A percentile compares a stretch with the other conserved stretches of the same genome.
Conservation (phyloP, 148 eudicot genomes). For the Arctostaphylos glauca region DNA sequence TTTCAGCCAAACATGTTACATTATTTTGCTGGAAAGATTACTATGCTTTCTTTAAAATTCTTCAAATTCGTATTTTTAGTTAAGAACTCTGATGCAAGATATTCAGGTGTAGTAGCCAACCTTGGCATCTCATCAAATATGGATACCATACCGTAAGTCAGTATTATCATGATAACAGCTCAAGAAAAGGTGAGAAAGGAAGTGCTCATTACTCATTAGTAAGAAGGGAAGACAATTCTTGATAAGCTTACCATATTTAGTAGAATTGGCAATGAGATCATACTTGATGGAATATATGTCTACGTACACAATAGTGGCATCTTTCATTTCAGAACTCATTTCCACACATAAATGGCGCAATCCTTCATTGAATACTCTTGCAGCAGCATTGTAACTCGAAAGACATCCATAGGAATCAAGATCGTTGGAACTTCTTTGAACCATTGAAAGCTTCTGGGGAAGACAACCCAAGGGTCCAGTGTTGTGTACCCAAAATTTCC, state of each 20-base stretch:
- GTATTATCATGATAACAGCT: neutral
- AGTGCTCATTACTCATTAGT: neutral
- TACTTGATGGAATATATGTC: conserved; percentile 86
- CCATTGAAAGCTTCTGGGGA: conserved; percentile 71
- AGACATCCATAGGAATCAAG: conserved; percentile 67
- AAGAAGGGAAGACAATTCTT: neutral
- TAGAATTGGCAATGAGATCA: conserved; percentile 69
- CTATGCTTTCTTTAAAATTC: neutral
- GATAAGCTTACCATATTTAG: conserved; percentile 56
- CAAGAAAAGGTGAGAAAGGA: neutral
- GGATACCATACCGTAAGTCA: too few species aligned
- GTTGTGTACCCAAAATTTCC: conserved; percentile 89
- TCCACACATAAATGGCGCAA: conserved; percentile 44
- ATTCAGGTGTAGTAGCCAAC: neutral
- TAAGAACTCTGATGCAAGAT: neutral
- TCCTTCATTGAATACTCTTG: conserved; percentile 62
- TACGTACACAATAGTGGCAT: conserved; percentile 67
- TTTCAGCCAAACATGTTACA: neutral
- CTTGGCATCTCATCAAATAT: neutral
- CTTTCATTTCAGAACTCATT: conserved; percentile 60
- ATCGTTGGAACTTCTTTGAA: conserved; percentile 33
- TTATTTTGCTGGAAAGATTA: neutral
- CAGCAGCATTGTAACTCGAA: conserved; percentile 62
- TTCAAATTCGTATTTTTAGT: neutral
- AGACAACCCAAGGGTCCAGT: conserved; percentile 95